Percentiles rank a stretch among this genome's conserved stretches.
phyloP scores from a whole-genome alignment of 2,329 filamentous ascomycete genomes.

The Lomentospora prolificans region DNA sequence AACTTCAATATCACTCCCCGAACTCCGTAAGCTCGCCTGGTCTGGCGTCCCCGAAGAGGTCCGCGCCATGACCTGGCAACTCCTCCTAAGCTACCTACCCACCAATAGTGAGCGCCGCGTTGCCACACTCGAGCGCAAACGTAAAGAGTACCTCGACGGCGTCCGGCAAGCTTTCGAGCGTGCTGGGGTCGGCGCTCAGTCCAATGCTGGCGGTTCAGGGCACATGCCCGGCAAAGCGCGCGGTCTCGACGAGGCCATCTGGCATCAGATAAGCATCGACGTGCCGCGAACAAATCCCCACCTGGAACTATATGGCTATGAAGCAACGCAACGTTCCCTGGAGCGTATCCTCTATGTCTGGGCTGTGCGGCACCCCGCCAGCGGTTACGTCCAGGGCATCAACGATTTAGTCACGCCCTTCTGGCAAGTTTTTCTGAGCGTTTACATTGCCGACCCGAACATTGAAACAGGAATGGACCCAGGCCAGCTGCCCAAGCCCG shows the following conservation, averaged over 20 bases:
- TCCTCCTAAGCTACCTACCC: conserved; percentile 87
- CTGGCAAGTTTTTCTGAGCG: conserved; percentile 92
- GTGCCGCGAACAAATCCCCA: conserved; percentile 94
- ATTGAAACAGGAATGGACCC: conserved; percentile 95
- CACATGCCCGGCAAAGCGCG: conserved; percentile 35
- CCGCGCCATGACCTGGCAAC: conserved; percentile 97
- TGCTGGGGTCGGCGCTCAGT: conserved; percentile 34
- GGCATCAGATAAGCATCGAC: conserved; percentile 99
- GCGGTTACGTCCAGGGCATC: conserved; percentile 96
- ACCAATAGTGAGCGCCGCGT: conserved; percentile 93
- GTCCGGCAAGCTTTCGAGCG: conserved; percentile 65
- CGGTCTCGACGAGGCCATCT: conserved; percentile 90
- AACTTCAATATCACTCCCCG: conserved; percentile 75
- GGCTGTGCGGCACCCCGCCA: conserved; percentile 95
- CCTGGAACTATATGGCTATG: conserved; percentile 87
- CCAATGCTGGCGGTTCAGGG: conserved; percentile 9
- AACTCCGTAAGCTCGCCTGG: conserved; percentile 82
- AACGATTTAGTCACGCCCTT: conserved; percentile 97
- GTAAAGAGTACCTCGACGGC: conserved; percentile 92
- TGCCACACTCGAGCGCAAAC: conserved; percentile 81
- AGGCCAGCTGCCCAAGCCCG: conserved; percentile 79
- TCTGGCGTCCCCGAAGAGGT: conserved; percentile 91
- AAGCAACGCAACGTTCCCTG: conserved; percentile 87
- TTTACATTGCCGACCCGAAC: conserved; percentile 89
- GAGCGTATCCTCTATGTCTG: conserved; percentile 95